Percentiles rank a stretch among this genome's conserved stretches.
These are phyloP conservation scores for Pochonia chlamydosporia DNA, from an alignment of 2,329 filamentous ascomycete species.

Conservation along the genomic window DNA sequence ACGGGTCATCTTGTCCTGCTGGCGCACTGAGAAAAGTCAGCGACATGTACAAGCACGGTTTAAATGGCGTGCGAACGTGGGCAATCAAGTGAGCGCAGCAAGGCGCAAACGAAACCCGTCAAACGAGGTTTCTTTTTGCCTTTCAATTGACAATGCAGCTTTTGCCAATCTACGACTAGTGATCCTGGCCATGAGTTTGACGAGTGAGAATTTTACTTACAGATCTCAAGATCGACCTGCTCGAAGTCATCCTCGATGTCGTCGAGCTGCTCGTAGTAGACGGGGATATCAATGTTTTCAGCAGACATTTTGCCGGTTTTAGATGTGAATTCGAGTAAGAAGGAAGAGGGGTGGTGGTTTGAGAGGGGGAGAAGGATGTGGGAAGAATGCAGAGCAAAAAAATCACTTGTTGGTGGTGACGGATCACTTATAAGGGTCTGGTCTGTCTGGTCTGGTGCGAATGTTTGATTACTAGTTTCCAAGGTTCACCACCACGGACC, in stretches of 20 bases:
- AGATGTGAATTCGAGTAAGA: conserved; percentile 7
- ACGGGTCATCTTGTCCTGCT: conserved; percentile 61
- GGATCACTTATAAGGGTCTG: conserved; percentile 1
- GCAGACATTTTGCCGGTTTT: conserved; percentile 26
- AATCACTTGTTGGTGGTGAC: neutral
- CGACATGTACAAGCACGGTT: no score
- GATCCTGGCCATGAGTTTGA: no score
- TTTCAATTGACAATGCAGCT: no score
- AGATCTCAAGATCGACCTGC: conserved; percentile 73
- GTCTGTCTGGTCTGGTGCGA: no score
- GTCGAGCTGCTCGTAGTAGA: conserved; percentile 71
- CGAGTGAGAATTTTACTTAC: no score
- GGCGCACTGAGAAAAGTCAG: conserved; percentile 52
- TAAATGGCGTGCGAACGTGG: no score
- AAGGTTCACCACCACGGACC: neutral
- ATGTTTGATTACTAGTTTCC: no score
- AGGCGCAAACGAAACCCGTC: no score
- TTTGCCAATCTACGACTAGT: no score
- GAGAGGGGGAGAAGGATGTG: neutral
- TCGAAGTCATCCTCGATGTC: conserved; percentile 80
- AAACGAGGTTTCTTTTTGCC: no score
- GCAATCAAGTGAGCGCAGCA: no score
- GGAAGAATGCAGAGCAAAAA: neutral
- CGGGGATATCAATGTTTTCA: conserved; percentile 31
- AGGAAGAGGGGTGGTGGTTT: conserved; percentile 4